Conservation (phyloP, 2,329 filamentous ascomycete genomes). For the Aspergillus jensenii region DNA sequence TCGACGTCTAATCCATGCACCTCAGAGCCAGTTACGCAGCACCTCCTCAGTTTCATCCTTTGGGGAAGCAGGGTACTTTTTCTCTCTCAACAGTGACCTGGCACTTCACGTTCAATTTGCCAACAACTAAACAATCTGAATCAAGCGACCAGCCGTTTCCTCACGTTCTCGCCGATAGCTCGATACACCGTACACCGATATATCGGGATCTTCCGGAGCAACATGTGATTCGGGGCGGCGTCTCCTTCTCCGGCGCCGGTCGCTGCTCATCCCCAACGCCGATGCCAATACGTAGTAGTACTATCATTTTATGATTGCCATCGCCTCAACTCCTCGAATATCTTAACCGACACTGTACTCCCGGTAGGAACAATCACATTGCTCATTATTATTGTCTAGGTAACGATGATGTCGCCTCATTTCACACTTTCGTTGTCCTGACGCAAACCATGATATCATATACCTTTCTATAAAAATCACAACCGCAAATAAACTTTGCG, state of each 20-base stretch:
- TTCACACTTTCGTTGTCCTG: constrained; percentile 6
- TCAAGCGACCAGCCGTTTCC: neutral
- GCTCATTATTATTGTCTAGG: neutral
- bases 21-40: neutral
- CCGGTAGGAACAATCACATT: neutral
- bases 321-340: too few relatives aligned
- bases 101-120: neutral
- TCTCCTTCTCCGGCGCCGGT: neutral
- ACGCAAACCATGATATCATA: constrained; percentile 23
- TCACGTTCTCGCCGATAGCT: neutral
- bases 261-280: too few relatives aligned
- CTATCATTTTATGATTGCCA: too few relatives aligned
- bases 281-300: too few relatives aligned
- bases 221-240: constrained; percentile 1
- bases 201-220: constrained; percentile 5
- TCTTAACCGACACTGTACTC: too few relatives aligned
- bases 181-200: neutral
- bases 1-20: neutral
- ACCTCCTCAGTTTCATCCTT: too few relatives aligned
- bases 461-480: constrained; percentile 1
- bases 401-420: neutral
- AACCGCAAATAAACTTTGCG: neutral
- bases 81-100: too few relatives aligned
- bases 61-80: too few relatives aligned
- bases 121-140: neutral